Percentiles rank a stretch among this genome's conserved stretches.
These are phyloP conservation scores for Porpolomopsis calyptriformis DNA, from an alignment of 768 basidiomycete genomes.

Conservation along the genomic window DNA sequence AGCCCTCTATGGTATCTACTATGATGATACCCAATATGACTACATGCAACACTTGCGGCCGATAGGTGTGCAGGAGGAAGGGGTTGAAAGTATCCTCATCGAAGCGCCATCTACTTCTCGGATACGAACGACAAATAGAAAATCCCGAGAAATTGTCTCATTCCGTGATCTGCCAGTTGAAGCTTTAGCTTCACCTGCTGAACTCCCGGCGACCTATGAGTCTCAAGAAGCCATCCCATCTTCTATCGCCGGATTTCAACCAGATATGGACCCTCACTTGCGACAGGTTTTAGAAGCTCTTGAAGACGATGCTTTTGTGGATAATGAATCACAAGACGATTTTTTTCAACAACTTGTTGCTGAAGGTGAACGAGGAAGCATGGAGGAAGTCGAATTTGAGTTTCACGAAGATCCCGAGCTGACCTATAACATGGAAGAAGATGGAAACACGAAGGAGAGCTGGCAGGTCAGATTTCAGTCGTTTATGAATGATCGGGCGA, in stretches of 20 bases:
- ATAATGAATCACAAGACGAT: constrained; percentile 60
- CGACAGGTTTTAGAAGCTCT: constrained; percentile 88
- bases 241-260: constrained; percentile 81
- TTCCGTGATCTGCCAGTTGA: constrained; percentile 57
- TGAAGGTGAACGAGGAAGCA: constrained; percentile 55
- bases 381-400: constrained; percentile 55
- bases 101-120: constrained; percentile 52
- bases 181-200: constrained; percentile 57
- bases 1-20: constrained; percentile 80
- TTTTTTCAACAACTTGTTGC: constrained; percentile 66
- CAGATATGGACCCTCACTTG: constrained; percentile 93
- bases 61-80: constrained; percentile 67
- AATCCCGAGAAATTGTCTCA: constrained; percentile 29
- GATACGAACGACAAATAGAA: constrained; percentile 22
- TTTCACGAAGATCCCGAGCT: constrained; percentile 63
- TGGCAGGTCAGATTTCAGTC: constrained; percentile 78
- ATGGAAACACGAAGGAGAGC: constrained; percentile 16
- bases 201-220: constrained; percentile 68
- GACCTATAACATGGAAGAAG: constrained; percentile 25
- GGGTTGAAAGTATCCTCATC: constrained; percentile 70
- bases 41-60: constrained; percentile 94
- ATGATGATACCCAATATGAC: constrained; percentile 93
- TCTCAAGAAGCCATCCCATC: constrained; percentile 69
- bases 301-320: constrained; percentile 92
- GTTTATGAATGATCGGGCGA: constrained; percentile 52